These are phyloP conservation scores for Chlorella vulgaris DNA, from an alignment of 139 green algal species.

Conservation along the genomic window DNA sequence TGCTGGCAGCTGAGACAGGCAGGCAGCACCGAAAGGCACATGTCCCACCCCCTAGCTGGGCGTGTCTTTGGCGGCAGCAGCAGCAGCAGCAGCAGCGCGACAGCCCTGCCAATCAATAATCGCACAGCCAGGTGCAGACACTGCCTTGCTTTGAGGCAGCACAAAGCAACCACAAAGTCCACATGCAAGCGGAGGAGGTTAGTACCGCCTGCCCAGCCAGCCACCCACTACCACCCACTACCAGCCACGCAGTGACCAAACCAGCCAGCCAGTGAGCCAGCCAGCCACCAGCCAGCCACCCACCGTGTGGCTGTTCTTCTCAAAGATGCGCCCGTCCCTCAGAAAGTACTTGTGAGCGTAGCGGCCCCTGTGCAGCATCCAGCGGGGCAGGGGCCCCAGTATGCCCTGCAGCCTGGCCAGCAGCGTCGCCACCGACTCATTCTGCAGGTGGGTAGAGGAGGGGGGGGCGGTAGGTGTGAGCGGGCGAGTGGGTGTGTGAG, in stretches of 20 bases:
- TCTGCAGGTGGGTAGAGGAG: conserved; percentile 63
- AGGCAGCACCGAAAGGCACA: no score
- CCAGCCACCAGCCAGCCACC: not conserved
- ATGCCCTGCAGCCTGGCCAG: conserved; percentile 91
- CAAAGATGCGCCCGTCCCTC: conserved; percentile 70
- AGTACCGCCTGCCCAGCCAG: not conserved
- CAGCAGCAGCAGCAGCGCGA: no score
- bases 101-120: no score
- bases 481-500: not conserved
- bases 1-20: no score
- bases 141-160: no score
- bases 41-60: no score
- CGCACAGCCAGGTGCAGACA: no score
- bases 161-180: no score
- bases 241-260: not conserved
- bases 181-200: no score
- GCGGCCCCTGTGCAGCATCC: conserved; percentile 75
- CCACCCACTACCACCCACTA: not conserved
- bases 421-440: conserved; percentile 83
- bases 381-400: conserved; percentile 79
- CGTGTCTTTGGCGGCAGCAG: not conserved
- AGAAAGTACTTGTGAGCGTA: conserved; percentile 89
- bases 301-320: conserved; percentile 58
- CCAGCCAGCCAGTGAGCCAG: no score
- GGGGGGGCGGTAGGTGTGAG: not conserved